Base-by-base conservation (phyloP, 1,284 basidiomycete genomes). In the Sphaerobolus stellatus region DNA sequence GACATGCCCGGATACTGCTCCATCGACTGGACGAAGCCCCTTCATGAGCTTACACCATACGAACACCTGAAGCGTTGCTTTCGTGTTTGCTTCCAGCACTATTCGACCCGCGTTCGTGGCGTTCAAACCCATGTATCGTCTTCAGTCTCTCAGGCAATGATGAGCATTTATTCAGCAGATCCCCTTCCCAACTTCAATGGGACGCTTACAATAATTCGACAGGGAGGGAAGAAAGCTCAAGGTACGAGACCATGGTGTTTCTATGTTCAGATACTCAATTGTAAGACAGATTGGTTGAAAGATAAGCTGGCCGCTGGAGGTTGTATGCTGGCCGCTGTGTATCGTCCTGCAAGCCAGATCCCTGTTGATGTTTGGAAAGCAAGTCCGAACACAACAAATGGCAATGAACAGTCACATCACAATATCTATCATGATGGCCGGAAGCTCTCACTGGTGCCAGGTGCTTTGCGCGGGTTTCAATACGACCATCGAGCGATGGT, bases 161-260 rank as follows among this genome's bases (percentile, higher is more conserved):
- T 50, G 36, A 56, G 48, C n/a, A 20, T 56, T 30, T 22, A 48
- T 5, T 30, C 25, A 22, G 34, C 38, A 5, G 38, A 50, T 13
- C 24, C 38, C 9, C 24, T 50, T 13, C 36, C 54, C 2, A 29
- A 55, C 38, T 43, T 50, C 27, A 29, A 56, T 14, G 38, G 28
- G 5, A 33, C 41, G 2, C 13, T 56, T 9, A 14, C 9, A 5
- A 16, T 44, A 2, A 56, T 56, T 31, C 9, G 54, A 6, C 14
- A 22, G 3, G 48, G 48, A 16, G 54, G 54, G n/a, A 50, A 56
- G 28, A 46, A 43, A 25, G 54, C 54, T 33, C 16, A 5, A 46
- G 50, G 58, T 57, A 38, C 20, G 56, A 44, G 5, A 41, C 9
- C 24, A 22, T 4, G 6, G 16, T 46, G 3, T 25, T 51, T 2